phyloP scores from a whole-genome alignment of 176 grass and related monocot species.

The Avena insularis region DNA sequence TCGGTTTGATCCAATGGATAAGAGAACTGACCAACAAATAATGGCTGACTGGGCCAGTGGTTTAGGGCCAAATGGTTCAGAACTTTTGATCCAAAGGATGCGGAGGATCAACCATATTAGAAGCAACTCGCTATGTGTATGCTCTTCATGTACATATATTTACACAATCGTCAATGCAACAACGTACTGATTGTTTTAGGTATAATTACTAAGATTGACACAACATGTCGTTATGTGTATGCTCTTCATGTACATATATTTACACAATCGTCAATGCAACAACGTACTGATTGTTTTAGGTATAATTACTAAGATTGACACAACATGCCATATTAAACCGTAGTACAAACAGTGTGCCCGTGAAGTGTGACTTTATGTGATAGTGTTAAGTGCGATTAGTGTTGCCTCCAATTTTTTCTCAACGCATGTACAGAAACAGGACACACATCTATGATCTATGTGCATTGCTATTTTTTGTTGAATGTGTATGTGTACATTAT shows the following conservation, averaged over 20 bases:
- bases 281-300: conserved; percentile 2
- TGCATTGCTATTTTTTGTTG: not conserved
- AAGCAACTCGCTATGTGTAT: not conserved
- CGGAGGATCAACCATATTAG: not conserved
- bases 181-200: conserved; percentile 2
- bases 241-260: conserved; percentile 2
- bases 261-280: not conserved
- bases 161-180: not conserved
- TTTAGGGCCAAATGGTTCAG: not conserved
- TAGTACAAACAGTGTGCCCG: not conserved
- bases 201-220: not conserved
- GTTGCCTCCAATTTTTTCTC: conserved; percentile 8
- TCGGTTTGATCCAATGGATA: not conserved
- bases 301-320: not conserved
- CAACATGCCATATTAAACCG: not conserved
- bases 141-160: conserved; percentile 2
- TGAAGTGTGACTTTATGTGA: not conserved
- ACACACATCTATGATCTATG: not conserved
- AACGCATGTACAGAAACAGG: not conserved
- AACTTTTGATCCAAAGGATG: not conserved
- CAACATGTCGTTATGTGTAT: too few relatives aligned
- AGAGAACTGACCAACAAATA: not conserved
- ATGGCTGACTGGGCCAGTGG: not conserved
- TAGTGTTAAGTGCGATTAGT: not conserved
- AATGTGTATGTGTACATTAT: not conserved